phyloP scores from a whole-genome alignment of 2,329 filamentous ascomycete genomes.

The Sclerotiophoma versabilis region DNA sequence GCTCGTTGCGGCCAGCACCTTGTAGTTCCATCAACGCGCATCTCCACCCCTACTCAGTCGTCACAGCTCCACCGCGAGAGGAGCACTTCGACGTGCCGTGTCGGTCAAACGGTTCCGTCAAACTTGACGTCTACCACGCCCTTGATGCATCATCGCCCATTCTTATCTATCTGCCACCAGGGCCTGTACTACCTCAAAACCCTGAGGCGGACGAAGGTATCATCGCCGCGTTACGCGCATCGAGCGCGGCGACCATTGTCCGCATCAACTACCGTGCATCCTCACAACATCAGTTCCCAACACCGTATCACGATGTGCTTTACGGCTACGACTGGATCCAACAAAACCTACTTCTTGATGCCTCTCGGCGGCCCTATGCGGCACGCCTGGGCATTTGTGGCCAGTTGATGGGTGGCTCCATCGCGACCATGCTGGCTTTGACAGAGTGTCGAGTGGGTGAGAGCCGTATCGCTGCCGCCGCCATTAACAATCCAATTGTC shows the following conservation, averaged over 20 bases:
- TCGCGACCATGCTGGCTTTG: slow-evolving; percentile 58
- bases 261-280: slow-evolving; percentile 56
- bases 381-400: slow-evolving; percentile 55
- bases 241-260: slow-evolving; percentile 51
- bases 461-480: slow-evolving; percentile 53
- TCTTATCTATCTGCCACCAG: slow-evolving; percentile 54
- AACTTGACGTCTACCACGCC: slow-evolving; percentile 49
- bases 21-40: background rate
- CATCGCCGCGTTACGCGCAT: slow-evolving; percentile 45
- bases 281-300: slow-evolving; percentile 50
- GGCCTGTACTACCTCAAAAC: slow-evolving; percentile 43
- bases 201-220: slow-evolving; percentile 39
- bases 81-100: slow-evolving; percentile 48
- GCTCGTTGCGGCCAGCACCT: background rate
- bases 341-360: slow-evolving; percentile 44
- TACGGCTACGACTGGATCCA: slow-evolving; percentile 57
- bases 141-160: slow-evolving; percentile 38
- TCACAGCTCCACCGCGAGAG: slow-evolving; percentile 25
- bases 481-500: slow-evolving; percentile 56
- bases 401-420: slow-evolving; percentile 56
- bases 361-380: slow-evolving; percentile 27
- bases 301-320: slow-evolving; percentile 57
- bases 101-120: slow-evolving; percentile 53
- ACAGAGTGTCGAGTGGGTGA: slow-evolving; percentile 56
- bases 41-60: slow-evolving; percentile 31